phyloP scores from a whole-genome alignment of 352 stramenopile species.

The Pythium myriotylum region DNA sequence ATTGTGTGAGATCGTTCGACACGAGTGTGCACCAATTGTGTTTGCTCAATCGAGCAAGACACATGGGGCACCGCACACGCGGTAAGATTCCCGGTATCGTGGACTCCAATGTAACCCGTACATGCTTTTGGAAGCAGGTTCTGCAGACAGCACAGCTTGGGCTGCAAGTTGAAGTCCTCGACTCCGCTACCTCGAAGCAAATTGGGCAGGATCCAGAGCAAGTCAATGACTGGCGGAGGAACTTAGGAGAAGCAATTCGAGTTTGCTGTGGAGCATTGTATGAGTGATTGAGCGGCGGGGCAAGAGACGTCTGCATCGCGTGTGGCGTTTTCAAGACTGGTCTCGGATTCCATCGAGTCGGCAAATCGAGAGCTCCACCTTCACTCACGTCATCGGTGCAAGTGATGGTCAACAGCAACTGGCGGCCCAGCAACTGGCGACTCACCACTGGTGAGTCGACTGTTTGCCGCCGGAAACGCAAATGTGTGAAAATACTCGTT shows the following conservation, averaged over 20 bases:
- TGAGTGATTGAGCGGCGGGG: not conserved
- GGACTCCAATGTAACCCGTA: not conserved
- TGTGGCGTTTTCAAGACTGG: not conserved
- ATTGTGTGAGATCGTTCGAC: not conserved
- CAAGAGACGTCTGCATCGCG: not conserved
- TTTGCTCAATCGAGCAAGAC: conserved; percentile 20
- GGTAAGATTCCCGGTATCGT: conserved; percentile 23
- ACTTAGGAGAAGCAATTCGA: not conserved
- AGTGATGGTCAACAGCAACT: conserved; percentile 11
- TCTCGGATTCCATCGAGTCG: not conserved
- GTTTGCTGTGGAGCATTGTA: not conserved
- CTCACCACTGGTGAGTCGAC: no score
- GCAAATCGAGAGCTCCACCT: not conserved
- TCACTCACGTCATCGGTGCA: not conserved
- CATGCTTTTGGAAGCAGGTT: conserved; percentile 13
- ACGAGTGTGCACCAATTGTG: conserved; percentile 3
- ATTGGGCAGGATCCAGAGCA: conserved; percentile 10
- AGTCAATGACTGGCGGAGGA: not conserved
- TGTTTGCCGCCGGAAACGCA: no score
- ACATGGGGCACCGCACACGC: conserved; percentile 27
- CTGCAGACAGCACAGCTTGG: conserved; percentile 16
- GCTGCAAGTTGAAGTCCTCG: not conserved
- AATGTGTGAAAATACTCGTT: no score
- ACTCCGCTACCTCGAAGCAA: conserved; percentile 7
- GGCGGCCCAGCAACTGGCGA: no score